phyloP scores from a whole-genome alignment of 2,329 filamentous ascomycete genomes.

The Xylaria digitata region DNA sequence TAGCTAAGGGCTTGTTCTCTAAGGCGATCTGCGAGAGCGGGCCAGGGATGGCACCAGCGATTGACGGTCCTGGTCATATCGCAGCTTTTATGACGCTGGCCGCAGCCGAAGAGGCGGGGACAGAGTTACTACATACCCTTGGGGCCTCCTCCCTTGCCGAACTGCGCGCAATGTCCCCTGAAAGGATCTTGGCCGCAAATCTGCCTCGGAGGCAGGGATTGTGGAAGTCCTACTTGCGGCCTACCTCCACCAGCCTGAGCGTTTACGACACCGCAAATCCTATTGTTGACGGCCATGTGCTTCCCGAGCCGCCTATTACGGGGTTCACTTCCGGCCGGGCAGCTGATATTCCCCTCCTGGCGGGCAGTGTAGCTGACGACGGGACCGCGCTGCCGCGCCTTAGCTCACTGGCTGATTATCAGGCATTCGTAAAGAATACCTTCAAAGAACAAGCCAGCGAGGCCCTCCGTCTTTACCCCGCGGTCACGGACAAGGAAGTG shows the following conservation, averaged over 20 bases:
- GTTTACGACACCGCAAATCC: conserved; percentile 33
- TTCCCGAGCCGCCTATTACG: conserved; percentile 25
- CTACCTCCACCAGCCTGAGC: conserved; percentile 30
- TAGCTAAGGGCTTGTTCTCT: conserved; percentile 29
- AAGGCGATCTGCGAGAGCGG: conserved; percentile 34
- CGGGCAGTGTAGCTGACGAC: conserved; percentile 21
- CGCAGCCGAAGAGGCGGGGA: conserved; percentile 31
- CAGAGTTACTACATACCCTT: conserved; percentile 20
- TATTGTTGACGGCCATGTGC: conserved; percentile 28
- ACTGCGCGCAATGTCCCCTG: conserved; percentile 21
- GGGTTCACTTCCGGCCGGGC: conserved; percentile 18
- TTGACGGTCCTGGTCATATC: conserved; percentile 32
- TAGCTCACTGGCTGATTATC: conserved; percentile 8
- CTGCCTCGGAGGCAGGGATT: conserved; percentile 25
- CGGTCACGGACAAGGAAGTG: conserved; percentile 23
- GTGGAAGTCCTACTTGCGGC: conserved; percentile 33
- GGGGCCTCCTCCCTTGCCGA: conserved; percentile 25
- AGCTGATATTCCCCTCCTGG: conserved; percentile 26
- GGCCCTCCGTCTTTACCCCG: conserved; percentile 31
- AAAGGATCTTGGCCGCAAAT: conserved; percentile 22
- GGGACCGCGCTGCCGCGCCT: conserved; percentile 33
- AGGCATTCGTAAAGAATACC: conserved; percentile 12
- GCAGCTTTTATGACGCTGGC: conserved; percentile 27
- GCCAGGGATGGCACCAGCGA: conserved; percentile 28
- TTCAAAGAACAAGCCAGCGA: conserved; percentile 23